phyloP scores from a whole-genome alignment of 192 early-diverging fungal genomes.

The Borealophlyctis nickersoniae region DNA sequence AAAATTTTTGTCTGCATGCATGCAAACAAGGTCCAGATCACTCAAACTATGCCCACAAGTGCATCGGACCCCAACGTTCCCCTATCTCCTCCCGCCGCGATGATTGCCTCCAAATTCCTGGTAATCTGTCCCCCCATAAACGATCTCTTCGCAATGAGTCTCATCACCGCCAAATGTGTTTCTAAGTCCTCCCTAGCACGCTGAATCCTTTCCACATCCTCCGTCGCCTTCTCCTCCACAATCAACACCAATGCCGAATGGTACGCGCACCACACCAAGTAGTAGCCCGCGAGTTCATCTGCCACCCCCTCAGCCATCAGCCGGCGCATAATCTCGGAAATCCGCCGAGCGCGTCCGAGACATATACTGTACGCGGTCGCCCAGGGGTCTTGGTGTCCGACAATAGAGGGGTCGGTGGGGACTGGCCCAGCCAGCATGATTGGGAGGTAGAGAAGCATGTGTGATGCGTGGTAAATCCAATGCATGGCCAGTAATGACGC shows the following conservation, averaged over 20 bases:
- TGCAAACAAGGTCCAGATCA: too few species aligned
- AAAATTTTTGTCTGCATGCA: too few species aligned
- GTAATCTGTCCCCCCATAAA: not conserved
- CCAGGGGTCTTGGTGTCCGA: too few species aligned
- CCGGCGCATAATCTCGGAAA: not conserved
- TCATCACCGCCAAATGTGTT: not conserved
- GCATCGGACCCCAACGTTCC: not conserved
- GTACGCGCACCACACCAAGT: not conserved
- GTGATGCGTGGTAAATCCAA: conserved; percentile 15
- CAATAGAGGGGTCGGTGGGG: not conserved
- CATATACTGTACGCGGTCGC: not conserved
- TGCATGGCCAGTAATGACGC: conserved; percentile 10
- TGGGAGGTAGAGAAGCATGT: conserved; percentile 22
- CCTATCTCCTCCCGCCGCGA: not conserved
- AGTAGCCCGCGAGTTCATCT: not conserved
- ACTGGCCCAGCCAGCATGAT: not conserved
- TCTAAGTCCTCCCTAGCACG: not conserved
- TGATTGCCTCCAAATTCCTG: not conserved
- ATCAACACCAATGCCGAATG: not conserved
- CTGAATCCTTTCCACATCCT: not conserved
- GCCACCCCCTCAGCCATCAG: not conserved
- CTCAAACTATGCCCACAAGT: too few species aligned
- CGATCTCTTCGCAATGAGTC: not conserved
- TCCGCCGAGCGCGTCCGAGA: not conserved
- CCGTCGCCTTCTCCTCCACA: not conserved